phyloP scores from a whole-genome alignment of 2,329 filamentous ascomycete genomes.

The Penicillium sp. region DNA sequence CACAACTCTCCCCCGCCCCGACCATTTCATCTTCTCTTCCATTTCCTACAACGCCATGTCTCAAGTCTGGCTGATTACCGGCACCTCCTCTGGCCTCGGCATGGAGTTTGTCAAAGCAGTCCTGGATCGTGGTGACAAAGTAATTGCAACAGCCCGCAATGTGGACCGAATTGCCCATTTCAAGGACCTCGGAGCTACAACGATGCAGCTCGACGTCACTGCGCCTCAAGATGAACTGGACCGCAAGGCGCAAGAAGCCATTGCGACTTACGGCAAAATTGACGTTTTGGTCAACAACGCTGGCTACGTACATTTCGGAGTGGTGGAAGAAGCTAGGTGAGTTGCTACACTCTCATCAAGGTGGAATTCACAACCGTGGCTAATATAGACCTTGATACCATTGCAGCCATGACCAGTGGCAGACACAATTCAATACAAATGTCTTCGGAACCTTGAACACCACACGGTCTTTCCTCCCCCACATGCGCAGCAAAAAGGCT shows the following conservation, averaged over 20 bases:
- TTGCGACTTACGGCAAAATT: conserved; percentile 9
- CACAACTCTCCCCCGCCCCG: neutral
- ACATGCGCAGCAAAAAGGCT: conserved; percentile 9
- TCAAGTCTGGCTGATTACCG: conserved; percentile 38
- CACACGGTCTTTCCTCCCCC: conserved; percentile 11
- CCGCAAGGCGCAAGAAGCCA: conserved; percentile 6
- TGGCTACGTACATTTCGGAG: conserved; percentile 12
- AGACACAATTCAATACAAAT: conserved; percentile 13
- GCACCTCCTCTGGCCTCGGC: conserved; percentile 37
- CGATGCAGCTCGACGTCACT: conserved; percentile 12
- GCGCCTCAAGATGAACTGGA: conserved; percentile 7
- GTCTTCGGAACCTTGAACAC: conserved; percentile 14
- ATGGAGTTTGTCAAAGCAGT: conserved; percentile 26
- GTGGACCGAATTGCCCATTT: conserved; percentile 22
- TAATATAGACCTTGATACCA: neutral
- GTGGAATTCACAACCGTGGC: neutral
- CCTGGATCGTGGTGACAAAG: conserved; percentile 32
- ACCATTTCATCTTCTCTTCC: neutral
- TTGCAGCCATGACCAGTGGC: conserved; percentile 11
- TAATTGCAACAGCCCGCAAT: conserved; percentile 38
- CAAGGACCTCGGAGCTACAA: conserved; percentile 6
- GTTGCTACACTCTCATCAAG: neutral
- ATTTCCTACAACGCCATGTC: conserved; percentile 3
- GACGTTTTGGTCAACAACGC: conserved; percentile 16
- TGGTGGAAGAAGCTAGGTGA: conserved; percentile 10